These are phyloP conservation scores for Neurospora pannonica DNA, from an alignment of 495 filamentous ascomycete genomes.

Conservation along the genomic window DNA sequence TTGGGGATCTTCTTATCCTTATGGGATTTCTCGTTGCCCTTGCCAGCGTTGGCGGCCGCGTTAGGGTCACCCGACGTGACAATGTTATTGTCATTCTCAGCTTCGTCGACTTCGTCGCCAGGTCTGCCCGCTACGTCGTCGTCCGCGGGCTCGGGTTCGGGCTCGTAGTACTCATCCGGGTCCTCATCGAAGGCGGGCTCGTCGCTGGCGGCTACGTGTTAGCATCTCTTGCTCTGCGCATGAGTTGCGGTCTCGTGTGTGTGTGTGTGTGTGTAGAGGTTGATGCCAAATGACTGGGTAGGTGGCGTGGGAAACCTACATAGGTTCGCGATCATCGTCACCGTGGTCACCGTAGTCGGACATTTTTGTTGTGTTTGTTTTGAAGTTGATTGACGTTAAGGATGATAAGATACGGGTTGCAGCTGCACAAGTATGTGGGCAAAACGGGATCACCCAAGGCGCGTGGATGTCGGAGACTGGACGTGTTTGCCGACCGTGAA, in stretches of 20 bases:
- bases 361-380: constrained; percentile 41
- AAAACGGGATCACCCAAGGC: background rate
- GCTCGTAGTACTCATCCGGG: constrained; percentile 53
- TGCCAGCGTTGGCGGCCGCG: constrained; percentile 48
- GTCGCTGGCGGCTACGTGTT: constrained; percentile 20
- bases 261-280: background rate
- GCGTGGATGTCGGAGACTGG: background rate
- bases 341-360: constrained; percentile 76
- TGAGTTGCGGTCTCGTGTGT: constrained; percentile 4
- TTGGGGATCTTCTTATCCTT: constrained; percentile 86
- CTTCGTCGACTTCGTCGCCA: constrained; percentile 36
- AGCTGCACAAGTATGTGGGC: background rate
- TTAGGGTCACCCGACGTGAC: constrained; percentile 62
- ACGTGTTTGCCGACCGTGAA: background rate
- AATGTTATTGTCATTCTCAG: constrained; percentile 43
- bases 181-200: constrained; percentile 49
- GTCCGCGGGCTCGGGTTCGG: constrained; percentile 47
- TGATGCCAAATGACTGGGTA: background rate
- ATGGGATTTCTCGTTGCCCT: constrained; percentile 43
- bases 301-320: constrained; percentile 22
- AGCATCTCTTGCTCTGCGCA: background rate
- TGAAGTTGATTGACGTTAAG: background rate
- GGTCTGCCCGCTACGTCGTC: constrained; percentile 47
- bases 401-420: background rate
- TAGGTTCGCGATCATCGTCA: constrained; percentile 40